Evolutionary conservation across 352 stramenopile genomes (phyloP).

Genomic region (Pythium monospermum): DNA sequence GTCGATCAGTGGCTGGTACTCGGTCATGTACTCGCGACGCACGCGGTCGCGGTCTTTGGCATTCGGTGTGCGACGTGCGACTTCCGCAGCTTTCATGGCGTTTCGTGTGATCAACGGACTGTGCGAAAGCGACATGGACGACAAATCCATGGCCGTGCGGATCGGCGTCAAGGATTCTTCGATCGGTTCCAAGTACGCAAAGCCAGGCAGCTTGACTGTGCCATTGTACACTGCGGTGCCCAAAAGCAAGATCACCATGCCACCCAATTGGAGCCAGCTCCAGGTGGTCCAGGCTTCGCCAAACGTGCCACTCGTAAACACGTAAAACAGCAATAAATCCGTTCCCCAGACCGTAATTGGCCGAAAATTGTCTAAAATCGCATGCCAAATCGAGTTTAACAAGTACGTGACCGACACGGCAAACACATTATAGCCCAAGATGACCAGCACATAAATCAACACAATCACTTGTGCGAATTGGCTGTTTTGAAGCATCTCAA

Average conservation of each 20-base stretch:
- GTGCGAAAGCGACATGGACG: slow-evolving; percentile 54
- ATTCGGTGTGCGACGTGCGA: slow-evolving; percentile 74
- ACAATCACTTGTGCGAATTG: slow-evolving; percentile 55
- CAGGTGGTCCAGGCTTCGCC: slow-evolving; percentile 94
- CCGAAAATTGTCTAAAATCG: slow-evolving; percentile 97
- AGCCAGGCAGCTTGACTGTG: slow-evolving; percentile 69
- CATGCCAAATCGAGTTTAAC: slow-evolving; percentile 97
- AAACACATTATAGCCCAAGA: slow-evolving; percentile 97
- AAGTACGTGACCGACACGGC: slow-evolving; percentile 95
- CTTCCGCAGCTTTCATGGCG: slow-evolving; percentile 78
- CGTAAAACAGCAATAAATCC: slow-evolving; percentile 96
- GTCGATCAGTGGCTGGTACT: slow-evolving; percentile 75
- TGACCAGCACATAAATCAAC: slow-evolving; percentile 89
- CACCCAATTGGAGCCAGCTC: slow-evolving; percentile 92
- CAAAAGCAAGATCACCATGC: slow-evolving; percentile 92
- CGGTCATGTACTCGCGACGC: slow-evolving; percentile 82
- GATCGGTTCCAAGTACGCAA: slow-evolving; percentile 71
- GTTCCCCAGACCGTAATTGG: slow-evolving; percentile 94
- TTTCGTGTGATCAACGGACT: slow-evolving; percentile 79
- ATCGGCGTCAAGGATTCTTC: slow-evolving; percentile 63
- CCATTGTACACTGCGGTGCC: slow-evolving; percentile 97
- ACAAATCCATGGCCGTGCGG: slow-evolving; percentile 52
- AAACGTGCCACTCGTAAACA: slow-evolving; percentile 87
- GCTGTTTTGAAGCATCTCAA: slow-evolving; percentile 67
- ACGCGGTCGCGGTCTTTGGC: slow-evolving; percentile 75